A percentile compares a stretch with the other conserved stretches of the same genome.
These are phyloP conservation scores for Eimeria sp. DNA, from an alignment of 169 alveolate genomes.

Conservation along the genomic window DNA sequence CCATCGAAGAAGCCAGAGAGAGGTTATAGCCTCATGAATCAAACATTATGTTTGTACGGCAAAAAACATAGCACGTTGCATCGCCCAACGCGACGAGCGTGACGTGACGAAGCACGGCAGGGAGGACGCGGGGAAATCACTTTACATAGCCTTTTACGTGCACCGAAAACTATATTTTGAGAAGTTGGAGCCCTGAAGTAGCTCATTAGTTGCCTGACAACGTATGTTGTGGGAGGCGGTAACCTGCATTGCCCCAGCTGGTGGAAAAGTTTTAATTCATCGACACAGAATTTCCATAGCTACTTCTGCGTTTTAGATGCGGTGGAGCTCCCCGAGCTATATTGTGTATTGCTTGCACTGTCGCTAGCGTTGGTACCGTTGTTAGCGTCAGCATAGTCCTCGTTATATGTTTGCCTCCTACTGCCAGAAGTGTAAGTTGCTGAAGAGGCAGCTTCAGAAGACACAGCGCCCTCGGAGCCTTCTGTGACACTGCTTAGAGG, in stretches of 20 bases:
- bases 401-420: neutral
- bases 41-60: neutral
- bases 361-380: neutral
- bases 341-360: neutral
- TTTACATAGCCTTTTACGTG: too few species aligned
- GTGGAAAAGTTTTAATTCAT: neutral
- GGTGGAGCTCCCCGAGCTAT: neutral
- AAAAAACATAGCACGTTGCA: neutral
- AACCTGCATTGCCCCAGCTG: neutral
- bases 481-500: neutral
- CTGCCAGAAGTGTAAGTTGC: neutral
- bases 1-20: neutral
- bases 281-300: neutral
- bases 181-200: neutral
- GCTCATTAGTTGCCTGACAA: neutral
- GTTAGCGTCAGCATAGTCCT: neutral
- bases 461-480: neutral
- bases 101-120: neutral
- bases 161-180: neutral
- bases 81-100: neutral
- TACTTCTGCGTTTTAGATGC: neutral
- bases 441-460: slow-evolving; percentile 20
- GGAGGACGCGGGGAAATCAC: neutral
- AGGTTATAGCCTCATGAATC: neutral
- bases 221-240: neutral